Base-by-base conservation (phyloP, 2,329 filamentous ascomycete species). In the Cercospora brassicicola region DNA sequence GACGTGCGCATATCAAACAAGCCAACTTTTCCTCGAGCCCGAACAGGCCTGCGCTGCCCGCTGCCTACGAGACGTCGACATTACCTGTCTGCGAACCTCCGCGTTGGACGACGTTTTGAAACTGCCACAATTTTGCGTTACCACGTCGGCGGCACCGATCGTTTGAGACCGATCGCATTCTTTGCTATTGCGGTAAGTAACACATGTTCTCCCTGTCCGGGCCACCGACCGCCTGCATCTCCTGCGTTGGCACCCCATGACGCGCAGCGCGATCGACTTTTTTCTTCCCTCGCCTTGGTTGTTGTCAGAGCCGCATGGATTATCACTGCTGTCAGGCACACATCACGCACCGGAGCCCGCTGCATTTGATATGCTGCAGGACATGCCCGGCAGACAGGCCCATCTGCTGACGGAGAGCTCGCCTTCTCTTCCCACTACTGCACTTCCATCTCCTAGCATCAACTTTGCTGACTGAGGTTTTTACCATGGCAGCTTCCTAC, bases 191-290 rank as follows among this genome's bases (percentile, higher is more conserved):
- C 61, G 57, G 71, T 72, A 67, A 72, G 70, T 72, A 71, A 69
- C 71, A 72, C 71, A 71, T 64, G 65, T 67, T 70, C 68, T 72
- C 71, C 71, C 71, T 73, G 71, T 72, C 68, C 61, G 69, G 66
- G 31, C 60, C 64, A 67, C 62, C 68, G 48, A 65, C 68, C 70
- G 67, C 64, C 68, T 59, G 64, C 59, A 59, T 59, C 48, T 60
- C 62, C 66, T 62, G 66, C 67, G 70, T 42, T 66, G 68, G 67
- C 71, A 66, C 23, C 53, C 67, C 69, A 71, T 73, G 69, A 71
- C 67, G 70, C 69, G 45, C 31, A 56, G 63, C 67, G 68, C 67
- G 51, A 67, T 65, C 69, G 56, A 64, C 59, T 39, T 62, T 62
- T 59, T 59, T 28, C 55, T 23, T 33, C 36, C 13, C 65, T 63